Base-by-base conservation (phyloP, 352 stramenopile species). In the Plasmopara muralis region DNA sequence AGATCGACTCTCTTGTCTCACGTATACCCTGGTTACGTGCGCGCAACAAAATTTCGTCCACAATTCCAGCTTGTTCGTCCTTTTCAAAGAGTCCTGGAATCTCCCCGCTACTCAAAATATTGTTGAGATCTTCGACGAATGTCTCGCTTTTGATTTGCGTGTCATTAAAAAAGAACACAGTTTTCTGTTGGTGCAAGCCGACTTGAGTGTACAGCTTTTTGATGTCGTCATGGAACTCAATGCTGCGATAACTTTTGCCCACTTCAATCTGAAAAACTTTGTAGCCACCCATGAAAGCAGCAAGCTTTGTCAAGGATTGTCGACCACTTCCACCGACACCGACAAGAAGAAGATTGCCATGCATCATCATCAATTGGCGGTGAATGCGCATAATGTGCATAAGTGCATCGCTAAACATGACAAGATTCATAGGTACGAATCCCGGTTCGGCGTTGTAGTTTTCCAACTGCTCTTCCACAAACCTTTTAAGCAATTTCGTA, bases 41-140 rank as follows among this genome's bases (percentile, higher is more conserved):
- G 43, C 89, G 74, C 2, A 62, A 18, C 5, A 89, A 74, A 39
- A 97, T 71, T 12, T 72, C 81, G 50, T 97, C 90, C 40, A 95
- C 68, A 16, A 97, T 83, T 1, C 66, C 66, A 0, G 69, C 73
- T 41, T 95, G 72, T 9, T 97, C 91, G 43, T 97, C 91, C 56
- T 96, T 96, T 28, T 87, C 81, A 56, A 95, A 97, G 0, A 97
- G 60, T 10, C 89, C 93, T 3, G 91, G 91, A 25, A 97, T 89
- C 61, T 96, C 86, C 8, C 91, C 91, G 25, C 76, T 94, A 41
- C 83, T 95, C 3, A 97, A 61, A 6, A 97, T 90, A 47, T 97
- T 97, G 68, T 95, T 97, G 0, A 97, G 60, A 49, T 97, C 91
- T 52, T 97, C 88, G 7, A 97, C 66, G 50, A 97, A 97, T 18